Percentiles rank a stretch among this genome's conserved stretches.
Conservation (phyloP, 1,284 basidiomycete genomes). For the Hypsizygus ulmarius region DNA sequence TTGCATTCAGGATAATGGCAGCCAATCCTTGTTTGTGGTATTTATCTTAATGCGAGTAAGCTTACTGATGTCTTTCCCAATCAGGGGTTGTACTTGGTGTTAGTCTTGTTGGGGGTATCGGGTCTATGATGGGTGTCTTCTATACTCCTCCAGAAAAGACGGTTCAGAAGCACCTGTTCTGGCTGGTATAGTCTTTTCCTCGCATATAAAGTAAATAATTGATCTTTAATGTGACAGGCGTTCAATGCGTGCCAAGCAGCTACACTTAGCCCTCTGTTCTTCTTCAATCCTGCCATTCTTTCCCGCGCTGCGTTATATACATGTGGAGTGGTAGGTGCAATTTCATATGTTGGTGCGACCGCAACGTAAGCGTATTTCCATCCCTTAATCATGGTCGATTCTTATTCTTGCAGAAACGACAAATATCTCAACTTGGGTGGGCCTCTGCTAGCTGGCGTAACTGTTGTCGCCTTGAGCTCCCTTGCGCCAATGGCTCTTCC, state of each 20-base stretch:
- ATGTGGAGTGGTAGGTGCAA: constrained; percentile 77
- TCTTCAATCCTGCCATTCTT: constrained; percentile 82
- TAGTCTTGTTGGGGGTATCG: constrained; percentile 75
- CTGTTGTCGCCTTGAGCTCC: constrained; percentile 82
- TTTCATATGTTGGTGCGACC: constrained; percentile 88
- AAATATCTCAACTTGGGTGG: constrained; percentile 85
- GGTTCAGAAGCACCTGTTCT: constrained; percentile 72
- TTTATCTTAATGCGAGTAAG: neutral
- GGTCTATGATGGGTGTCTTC: constrained; percentile 76
- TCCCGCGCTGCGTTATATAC: constrained; percentile 91
- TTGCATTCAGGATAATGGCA: constrained; percentile 78
- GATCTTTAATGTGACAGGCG: constrained; percentile 42
- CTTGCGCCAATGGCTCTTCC: constrained; percentile 88
- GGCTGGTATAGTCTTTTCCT: constrained; percentile 51
- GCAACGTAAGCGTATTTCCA: constrained; percentile 53
- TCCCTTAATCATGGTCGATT: neutral
- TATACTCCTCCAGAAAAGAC: constrained; percentile 74
- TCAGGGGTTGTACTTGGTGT: constrained; percentile 81
- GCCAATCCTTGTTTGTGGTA: constrained; percentile 75
- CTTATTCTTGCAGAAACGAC: constrained; percentile 55
- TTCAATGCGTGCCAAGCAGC: constrained; percentile 88
- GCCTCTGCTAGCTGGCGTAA: constrained; percentile 80
- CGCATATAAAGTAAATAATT: neutral
- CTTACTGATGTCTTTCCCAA: constrained; percentile 7
- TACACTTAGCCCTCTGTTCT: constrained; percentile 81